Conservation (phyloP, 495 filamentous ascomycete genomes). For the Aspergillus affinis region DNA sequence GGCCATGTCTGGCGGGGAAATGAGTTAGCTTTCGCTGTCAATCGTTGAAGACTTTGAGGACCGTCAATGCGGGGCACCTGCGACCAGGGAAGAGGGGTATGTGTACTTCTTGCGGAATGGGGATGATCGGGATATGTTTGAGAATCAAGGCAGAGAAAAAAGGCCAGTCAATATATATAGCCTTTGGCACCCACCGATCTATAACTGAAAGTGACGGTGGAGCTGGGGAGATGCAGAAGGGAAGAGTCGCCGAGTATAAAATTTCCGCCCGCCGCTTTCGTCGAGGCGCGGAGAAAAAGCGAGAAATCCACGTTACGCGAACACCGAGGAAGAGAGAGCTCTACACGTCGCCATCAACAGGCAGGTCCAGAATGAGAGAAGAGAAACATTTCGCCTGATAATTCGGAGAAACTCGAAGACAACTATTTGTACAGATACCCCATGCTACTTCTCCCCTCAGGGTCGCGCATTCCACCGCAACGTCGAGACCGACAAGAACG, state of each 20-base stretch:
- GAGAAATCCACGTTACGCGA: background rate
- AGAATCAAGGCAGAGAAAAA: background rate
- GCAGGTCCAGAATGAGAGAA: slow-evolving; percentile 33
- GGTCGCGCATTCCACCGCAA: slow-evolving; percentile 16
- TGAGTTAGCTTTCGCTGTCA: slow-evolving; percentile 5
- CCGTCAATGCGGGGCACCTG: background rate
- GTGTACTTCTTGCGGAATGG: background rate
- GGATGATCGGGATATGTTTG: background rate
- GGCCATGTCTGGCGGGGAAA: slow-evolving; percentile 2
- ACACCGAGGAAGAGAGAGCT: background rate
- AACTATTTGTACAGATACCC: slow-evolving; percentile 47
- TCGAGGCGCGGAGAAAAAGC: slow-evolving; percentile 24
- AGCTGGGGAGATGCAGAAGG: slow-evolving; percentile 6
- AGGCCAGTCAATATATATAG: background rate
- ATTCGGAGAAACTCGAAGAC: slow-evolving; percentile 30
- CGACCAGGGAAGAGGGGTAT: background rate
- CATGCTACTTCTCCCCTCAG: slow-evolving; percentile 27
- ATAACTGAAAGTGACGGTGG: background rate
- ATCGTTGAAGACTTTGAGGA: background rate
- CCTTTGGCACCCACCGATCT: background rate
- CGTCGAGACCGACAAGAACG: slow-evolving; percentile 24
- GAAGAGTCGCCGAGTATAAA: slow-evolving; percentile 20
- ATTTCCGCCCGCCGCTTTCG: slow-evolving; percentile 37
- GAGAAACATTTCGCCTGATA: slow-evolving; percentile 38
- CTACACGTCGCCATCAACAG: background rate